Evolutionary conservation across 1,284 basidiomycete species (phyloP).

Genomic region (Phlebopus sp.): DNA sequence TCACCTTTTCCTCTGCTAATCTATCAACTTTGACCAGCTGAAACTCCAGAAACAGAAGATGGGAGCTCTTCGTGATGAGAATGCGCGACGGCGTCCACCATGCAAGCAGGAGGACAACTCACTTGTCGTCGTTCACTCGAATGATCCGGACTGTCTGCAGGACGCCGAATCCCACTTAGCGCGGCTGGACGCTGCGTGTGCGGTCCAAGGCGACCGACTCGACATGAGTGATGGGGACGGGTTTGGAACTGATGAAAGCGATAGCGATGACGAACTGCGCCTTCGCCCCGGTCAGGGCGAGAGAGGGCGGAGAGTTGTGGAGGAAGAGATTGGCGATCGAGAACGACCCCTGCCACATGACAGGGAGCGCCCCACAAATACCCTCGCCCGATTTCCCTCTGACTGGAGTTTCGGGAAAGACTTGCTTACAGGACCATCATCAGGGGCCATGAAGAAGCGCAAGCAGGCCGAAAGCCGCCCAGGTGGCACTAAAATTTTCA

Average conservation of each 20-base stretch:
- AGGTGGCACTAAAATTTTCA: conserved; percentile 23
- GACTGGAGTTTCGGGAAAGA: conserved; percentile 26
- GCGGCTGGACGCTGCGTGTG: conserved; percentile 31
- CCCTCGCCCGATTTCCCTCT: conserved; percentile 17
- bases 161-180: conserved; percentile 15
- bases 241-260: conserved; percentile 10
- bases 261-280: conserved; percentile 20
- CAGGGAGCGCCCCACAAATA: conserved; percentile 10
- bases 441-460: conserved; percentile 11
- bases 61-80: conserved; percentile 21
- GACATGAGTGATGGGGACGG: conserved; percentile 16
- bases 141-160: conserved; percentile 22
- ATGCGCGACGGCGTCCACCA: conserved; percentile 4
- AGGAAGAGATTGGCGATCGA: background rate
- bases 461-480: conserved; percentile 8
- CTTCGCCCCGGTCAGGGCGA: conserved; percentile 6
- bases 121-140: conserved; percentile 27
- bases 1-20: conserved; percentile 2
- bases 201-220: conserved; percentile 27
- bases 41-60: conserved; percentile 27
- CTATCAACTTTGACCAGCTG: conserved; percentile 13
- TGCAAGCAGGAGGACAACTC: conserved; percentile 27
- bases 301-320: conserved; percentile 4
- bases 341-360: conserved; percentile 3
- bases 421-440: conserved; percentile 5